These are phyloP conservation scores for Pelagophyceae sp. DNA, from an alignment of 352 stramenopile genomes.

Conservation along the genomic window DNA sequence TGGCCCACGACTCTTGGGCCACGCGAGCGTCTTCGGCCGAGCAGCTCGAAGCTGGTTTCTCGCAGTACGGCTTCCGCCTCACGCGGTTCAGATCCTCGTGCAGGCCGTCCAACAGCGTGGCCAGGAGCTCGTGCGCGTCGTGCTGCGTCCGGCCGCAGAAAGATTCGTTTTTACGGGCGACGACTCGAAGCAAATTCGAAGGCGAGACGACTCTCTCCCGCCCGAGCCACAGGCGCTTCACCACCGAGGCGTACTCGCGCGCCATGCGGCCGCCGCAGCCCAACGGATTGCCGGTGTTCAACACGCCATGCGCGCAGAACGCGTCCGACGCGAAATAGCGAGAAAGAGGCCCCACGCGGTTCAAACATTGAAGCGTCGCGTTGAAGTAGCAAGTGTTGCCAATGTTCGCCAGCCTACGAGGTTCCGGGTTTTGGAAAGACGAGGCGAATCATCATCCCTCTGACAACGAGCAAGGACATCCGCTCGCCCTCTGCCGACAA, in stretches of 20 bases:
- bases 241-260: slow-evolving; percentile 61
- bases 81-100: slow-evolving; percentile 65
- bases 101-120: slow-evolving; percentile 64
- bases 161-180: slow-evolving; percentile 65
- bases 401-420: slow-evolving; percentile 25
- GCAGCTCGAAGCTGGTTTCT: slow-evolving; percentile 15
- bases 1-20: slow-evolving; percentile 60
- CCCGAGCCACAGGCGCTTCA: slow-evolving; percentile 72
- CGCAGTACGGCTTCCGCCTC: slow-evolving; percentile 21
- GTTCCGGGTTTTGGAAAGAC: no score
- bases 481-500: no score
- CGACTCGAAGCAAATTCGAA: slow-evolving; percentile 32
- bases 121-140: slow-evolving; percentile 73
- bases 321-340: slow-evolving; percentile 65
- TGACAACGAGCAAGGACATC: no score
- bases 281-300: slow-evolving; percentile 71
- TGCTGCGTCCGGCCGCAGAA: slow-evolving; percentile 78
- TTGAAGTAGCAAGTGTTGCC: slow-evolving; percentile 39
- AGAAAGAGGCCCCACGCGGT: slow-evolving; percentile 60
- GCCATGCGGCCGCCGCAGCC: slow-evolving; percentile 70
- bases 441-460: no score
- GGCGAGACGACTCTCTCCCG: slow-evolving; percentile 61
- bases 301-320: slow-evolving; percentile 52
- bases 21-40: slow-evolving; percentile 52
- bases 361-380: slow-evolving; percentile 52